Percentiles rank a stretch among this genome's conserved stretches.
Conservation (phyloP, 208 protist genomes). For the Histomonas meleagridis region DNA sequence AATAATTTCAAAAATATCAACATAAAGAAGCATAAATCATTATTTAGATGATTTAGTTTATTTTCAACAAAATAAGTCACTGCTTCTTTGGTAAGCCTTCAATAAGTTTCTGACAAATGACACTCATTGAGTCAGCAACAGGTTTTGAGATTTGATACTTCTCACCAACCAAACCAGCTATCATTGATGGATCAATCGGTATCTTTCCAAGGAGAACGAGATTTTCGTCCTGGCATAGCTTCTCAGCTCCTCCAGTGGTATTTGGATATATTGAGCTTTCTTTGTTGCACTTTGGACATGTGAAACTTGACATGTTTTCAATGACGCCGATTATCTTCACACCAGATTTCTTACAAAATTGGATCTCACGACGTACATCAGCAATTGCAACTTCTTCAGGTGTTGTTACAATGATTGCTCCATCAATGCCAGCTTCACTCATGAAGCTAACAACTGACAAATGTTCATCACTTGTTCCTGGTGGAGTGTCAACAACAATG, state of each 20-base stretch:
- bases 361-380: slow-evolving; percentile 95
- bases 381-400: slow-evolving; percentile 83
- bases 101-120: background rate
- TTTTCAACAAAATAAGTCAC: too few species aligned
- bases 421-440: slow-evolving; percentile 60
- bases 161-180: background rate
- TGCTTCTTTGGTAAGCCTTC: too few species aligned
- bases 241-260: background rate
- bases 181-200: background rate
- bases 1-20: too few species aligned
- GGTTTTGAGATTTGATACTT: background rate
- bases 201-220: background rate
- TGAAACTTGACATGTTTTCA: slow-evolving; percentile 88
- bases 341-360: slow-evolving; percentile 83
- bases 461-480: slow-evolving; percentile 98
- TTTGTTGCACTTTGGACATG: slow-evolving; percentile 31
- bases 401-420: slow-evolving; percentile 83
- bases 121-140: background rate
- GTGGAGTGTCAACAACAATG: slow-evolving; percentile 96
- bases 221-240: background rate
- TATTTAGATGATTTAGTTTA: too few species aligned
- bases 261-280: background rate
- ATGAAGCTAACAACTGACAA: slow-evolving; percentile 80
- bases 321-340: slow-evolving; percentile 85
- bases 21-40: too few species aligned